These are phyloP conservation scores for Acacia acuminata DNA, from an alignment of 306 rosid genomes.

Conservation along the genomic window DNA sequence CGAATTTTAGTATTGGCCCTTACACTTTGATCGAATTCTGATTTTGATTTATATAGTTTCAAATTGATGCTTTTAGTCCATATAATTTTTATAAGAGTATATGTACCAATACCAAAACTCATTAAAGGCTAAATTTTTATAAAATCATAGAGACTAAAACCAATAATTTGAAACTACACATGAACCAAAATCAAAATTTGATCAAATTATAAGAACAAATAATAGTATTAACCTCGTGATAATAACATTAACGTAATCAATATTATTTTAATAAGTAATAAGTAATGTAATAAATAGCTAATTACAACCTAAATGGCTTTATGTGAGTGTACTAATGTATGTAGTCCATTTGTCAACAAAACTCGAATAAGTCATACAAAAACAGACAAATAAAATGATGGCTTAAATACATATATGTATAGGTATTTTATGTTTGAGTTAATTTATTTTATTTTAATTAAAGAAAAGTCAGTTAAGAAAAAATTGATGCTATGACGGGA, in stretches of 20 bases:
- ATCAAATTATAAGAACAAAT: too few species aligned
- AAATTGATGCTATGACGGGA: background rate
- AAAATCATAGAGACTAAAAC: too few species aligned
- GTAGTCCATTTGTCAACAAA: background rate
- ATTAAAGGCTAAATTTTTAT: too few species aligned
- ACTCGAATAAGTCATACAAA: background rate
- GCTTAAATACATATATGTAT: background rate
- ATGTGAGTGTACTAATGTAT: background rate
- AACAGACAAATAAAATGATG: background rate
- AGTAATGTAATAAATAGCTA: background rate
- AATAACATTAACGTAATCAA: background rate
- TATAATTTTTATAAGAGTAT: too few species aligned
- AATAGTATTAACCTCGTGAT: too few species aligned
- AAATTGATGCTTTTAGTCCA: accelerated
- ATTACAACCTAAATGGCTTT: background rate
- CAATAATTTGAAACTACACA: too few species aligned
- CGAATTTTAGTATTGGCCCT: too few species aligned
- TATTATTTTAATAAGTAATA: background rate
- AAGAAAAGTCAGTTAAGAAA: background rate
- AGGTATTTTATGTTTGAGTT: background rate
- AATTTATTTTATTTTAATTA: background rate
- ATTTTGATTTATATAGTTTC: too few species aligned
- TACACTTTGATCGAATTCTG: too few species aligned
- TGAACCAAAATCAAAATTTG: too few species aligned
- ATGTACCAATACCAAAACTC: too few species aligned